These are phyloP conservation scores for Astrocystis sublimbata DNA, from an alignment of 495 filamentous ascomycete genomes.

Conservation along the genomic window DNA sequence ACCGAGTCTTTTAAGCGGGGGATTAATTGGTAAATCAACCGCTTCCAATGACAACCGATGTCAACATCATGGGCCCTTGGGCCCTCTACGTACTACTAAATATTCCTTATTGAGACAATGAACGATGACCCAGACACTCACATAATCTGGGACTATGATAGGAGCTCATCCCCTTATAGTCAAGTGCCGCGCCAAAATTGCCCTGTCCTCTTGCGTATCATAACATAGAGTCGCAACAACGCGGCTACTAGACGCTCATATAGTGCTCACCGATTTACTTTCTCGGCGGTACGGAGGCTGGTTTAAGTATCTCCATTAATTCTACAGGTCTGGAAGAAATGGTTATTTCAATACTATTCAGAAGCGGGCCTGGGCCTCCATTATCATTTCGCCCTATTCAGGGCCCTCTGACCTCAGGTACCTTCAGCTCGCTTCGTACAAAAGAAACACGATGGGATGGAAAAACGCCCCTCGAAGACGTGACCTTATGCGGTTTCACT, in stretches of 20 bases:
- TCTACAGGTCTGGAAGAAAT: slow-evolving; percentile 20
- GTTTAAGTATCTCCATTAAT: slow-evolving; percentile 4
- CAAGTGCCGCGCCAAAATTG: slow-evolving; percentile 10
- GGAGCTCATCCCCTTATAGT: not conserved
- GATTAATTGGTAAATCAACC: slow-evolving; percentile 10
- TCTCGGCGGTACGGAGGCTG: not conserved
- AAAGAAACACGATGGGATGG: not conserved
- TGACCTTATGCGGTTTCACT: not conserved
- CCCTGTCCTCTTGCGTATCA: not conserved
- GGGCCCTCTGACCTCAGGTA: not conserved
- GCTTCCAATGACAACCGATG: not conserved
- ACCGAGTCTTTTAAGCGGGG: slow-evolving; percentile 15
- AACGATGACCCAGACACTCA: not conserved
- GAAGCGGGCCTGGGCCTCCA: not conserved
- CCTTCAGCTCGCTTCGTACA: not conserved
- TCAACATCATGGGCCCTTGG: not conserved
- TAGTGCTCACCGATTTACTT: slow-evolving; percentile 10
- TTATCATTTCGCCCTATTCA: slow-evolving; percentile 1
- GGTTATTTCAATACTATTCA: slow-evolving; percentile 9
- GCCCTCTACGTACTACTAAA: not conserved
- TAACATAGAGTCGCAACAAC: not conserved
- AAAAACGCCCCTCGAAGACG: not conserved
- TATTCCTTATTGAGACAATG: not conserved
- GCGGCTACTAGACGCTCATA: slow-evolving; percentile 9
- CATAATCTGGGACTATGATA: not conserved